phyloP scores from a whole-genome alignment of 1,139 yeast species.

The Pneumocystis sp. region DNA sequence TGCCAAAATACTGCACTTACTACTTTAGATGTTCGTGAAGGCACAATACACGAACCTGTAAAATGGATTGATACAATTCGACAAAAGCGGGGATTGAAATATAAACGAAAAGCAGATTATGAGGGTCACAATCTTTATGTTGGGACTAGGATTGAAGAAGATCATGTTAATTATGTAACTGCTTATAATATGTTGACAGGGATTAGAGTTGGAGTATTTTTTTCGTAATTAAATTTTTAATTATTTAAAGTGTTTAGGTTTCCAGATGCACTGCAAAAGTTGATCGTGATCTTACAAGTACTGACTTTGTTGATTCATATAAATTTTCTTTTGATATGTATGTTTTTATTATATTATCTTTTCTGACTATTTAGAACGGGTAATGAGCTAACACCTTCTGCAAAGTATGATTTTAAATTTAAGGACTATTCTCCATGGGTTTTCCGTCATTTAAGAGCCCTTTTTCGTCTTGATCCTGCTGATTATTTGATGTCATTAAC shows the following conservation, averaged over 20 bases:
- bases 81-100: slow-evolving; percentile 28
- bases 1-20: not conserved
- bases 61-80: slow-evolving; percentile 12
- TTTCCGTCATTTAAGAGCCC: slow-evolving; percentile 63
- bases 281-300: slow-evolving; percentile 53
- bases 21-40: not conserved
- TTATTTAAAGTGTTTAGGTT: slow-evolving; percentile 32
- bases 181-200: slow-evolving; percentile 98
- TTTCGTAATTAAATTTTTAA: not conserved
- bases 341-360: not conserved
- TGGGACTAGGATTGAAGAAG: slow-evolving; percentile 76
- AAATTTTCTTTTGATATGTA: slow-evolving; percentile 67
- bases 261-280: slow-evolving; percentile 73
- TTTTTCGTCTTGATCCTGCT: slow-evolving; percentile 85
- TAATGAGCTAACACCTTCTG: slow-evolving; percentile 77
- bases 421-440: slow-evolving; percentile 95
- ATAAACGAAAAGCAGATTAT: slow-evolving; percentile 32
- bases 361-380: slow-evolving; percentile 35
- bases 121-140: slow-evolving; percentile 47
- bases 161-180: slow-evolving; percentile 82
- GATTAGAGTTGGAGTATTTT: slow-evolving; percentile 52
- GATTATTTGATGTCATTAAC: slow-evolving; percentile 87
- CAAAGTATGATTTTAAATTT: slow-evolving; percentile 89
- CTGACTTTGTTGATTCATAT: slow-evolving; percentile 55
- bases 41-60: slow-evolving; percentile 5